Evolutionary conservation across 345 rosid genomes (phyloP).

Genomic region (Jatropha curcas): DNA sequence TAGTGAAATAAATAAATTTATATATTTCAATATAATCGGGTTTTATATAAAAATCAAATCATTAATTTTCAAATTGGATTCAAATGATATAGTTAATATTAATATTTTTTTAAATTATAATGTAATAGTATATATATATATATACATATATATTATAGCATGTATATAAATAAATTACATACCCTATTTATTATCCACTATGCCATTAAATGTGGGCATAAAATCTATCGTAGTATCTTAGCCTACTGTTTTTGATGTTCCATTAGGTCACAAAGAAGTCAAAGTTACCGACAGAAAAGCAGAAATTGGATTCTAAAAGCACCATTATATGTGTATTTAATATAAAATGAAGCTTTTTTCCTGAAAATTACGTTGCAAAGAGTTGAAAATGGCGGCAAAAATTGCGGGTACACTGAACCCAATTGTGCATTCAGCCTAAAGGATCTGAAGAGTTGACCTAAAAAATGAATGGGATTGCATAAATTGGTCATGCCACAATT

Average conservation of each 20-base stretch:
- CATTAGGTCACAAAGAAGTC: background rate
- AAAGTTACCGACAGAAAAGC: background rate
- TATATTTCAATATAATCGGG: no score
- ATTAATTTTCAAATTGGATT: no score
- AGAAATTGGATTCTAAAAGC: background rate
- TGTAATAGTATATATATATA: no score
- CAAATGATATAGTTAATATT: no score
- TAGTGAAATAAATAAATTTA: no score
- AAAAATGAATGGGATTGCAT: no score
- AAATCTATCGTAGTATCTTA: background rate
- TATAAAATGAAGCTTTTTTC: background rate
- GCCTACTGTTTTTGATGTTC: background rate
- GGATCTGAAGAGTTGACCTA: background rate
- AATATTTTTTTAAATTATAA: no score
- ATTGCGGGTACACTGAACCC: background rate
- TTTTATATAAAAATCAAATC: no score
- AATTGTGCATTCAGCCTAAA: background rate
- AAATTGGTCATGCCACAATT: background rate
- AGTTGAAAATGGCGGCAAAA: background rate
- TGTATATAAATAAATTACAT: no score
- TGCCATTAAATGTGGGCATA: background rate
- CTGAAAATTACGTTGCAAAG: background rate
- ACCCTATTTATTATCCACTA: no score
- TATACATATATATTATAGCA: no score
- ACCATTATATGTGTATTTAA: no score